Base-by-base conservation (phyloP, 352 stramenopile species). In the Pythium apleroticum region DNA sequence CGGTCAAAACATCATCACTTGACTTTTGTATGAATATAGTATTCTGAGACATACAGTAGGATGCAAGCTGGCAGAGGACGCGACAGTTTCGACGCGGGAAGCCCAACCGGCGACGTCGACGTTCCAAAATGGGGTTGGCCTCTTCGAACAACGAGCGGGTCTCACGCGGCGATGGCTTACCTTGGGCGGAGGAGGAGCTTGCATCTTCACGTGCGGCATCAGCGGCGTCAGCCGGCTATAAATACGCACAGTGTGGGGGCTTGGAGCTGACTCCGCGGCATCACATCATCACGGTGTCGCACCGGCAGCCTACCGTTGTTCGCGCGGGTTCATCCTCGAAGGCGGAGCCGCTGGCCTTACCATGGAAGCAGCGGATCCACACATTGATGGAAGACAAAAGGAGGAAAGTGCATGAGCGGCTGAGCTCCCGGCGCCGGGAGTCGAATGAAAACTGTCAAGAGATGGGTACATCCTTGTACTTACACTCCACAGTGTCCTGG, bases 221-320 rank as follows among this genome's bases (percentile, higher is more conserved):
- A 41, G 35, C 15, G 19, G 17, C 39, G 39, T 15, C 17, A 24
- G 39, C 19, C 17, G 39, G 15, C 39, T 46, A 46, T 46, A 46
- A 46, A 46, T 46, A 46, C 39, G 39, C 11, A 46, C 39, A 46
- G 39, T 4, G 11, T 46, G 24, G 5, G 11, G 45, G 45, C 22
- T 27, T 15, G 7, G 22, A n/a, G 20, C 24, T 52, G 45, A 52
- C 45, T n/a, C 22, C 45, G 45, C 45, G 45, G 45, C 45, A 52
- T 52, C 45, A 52, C 45, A 52, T 52, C 45, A 52, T 52, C 45
- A 52, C 45, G 45, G 22, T 30, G 45, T 52, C 45, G 22, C 45
- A 52, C 4, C 11, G 45, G 22, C 15, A 4, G 1, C 52, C n/a
- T 15, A 17, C 35, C n/a, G n/a, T n/a, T n/a, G 35, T 45, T 45